Conservation (phyloP, 1,284 basidiomycete species). For the Phenoliferia sp. region DNA sequence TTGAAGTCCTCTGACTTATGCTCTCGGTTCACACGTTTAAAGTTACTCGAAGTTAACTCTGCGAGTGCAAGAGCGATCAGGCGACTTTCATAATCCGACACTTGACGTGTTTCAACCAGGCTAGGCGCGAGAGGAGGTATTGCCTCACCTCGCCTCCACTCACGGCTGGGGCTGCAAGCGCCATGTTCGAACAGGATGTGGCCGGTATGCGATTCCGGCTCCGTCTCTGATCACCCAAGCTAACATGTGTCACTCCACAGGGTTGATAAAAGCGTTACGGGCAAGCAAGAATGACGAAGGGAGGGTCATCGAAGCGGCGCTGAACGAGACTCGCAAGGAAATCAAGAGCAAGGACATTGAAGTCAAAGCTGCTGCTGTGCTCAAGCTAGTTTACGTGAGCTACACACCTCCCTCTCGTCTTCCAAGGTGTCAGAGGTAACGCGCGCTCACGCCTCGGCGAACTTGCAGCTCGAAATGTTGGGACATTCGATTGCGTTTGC, state of each 20-base stretch:
- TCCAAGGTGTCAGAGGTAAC: too few relatives aligned
- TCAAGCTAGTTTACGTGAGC: slow-evolving; percentile 93
- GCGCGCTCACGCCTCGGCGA: too few relatives aligned
- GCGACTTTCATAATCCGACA: not conserved
- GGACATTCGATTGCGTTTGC: slow-evolving; percentile 87
- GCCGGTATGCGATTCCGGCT: slow-evolving; percentile 7
- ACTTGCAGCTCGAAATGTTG: slow-evolving; percentile 76
- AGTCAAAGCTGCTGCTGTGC: slow-evolving; percentile 86
- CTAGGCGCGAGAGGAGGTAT: too few relatives aligned
- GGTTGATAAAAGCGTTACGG: slow-evolving; percentile 38
- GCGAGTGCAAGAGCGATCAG: not conserved
- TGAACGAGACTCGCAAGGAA: slow-evolving; percentile 77
- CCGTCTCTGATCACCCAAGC: not conserved
- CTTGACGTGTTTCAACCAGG: too few relatives aligned
- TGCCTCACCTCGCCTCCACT: not conserved
- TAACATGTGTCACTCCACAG: not conserved
- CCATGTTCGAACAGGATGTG: slow-evolving; percentile 31
- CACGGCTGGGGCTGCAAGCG: not conserved
- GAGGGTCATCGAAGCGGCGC: slow-evolving; percentile 47
- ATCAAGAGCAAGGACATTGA: slow-evolving; percentile 93
- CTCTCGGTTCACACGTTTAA: too few relatives aligned
- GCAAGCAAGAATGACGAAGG: slow-evolving; percentile 45
- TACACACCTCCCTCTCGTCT: too few relatives aligned
- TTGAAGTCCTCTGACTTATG: too few relatives aligned
- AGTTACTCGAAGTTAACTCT: not conserved